Evolutionary conservation across 306 rosid genomes (phyloP), one percentile per base, ranked within the genome.

Genomic region (Elaeagnus macrophylla): DNA sequence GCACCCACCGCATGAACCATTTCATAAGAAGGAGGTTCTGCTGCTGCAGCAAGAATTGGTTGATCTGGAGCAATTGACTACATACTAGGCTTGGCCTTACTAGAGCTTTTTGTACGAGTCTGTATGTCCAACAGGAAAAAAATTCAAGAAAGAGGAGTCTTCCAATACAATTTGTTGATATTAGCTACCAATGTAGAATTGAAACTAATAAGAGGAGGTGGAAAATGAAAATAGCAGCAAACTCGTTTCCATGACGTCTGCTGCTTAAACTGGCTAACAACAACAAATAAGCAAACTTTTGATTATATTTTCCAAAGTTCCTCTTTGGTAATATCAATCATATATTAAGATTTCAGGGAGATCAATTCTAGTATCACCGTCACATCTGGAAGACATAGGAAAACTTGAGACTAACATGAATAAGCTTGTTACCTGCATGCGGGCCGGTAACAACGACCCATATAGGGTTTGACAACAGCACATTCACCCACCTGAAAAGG

Each of bases 371-470:
- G 15, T 41, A 14, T 54, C 62, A 58, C 17, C 57, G 46, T 10
- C 54, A 51, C 19, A 39, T 47, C 17, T 46, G 9, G 32, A 25
- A 53, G 62, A 56, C 41, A 36, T 11, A 59, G 13, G 53, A 62
- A 56, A 62, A 64, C 46, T 38, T 57, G 54, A 65, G 47, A 59
- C 36, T 52, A 54, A 47, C 37, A 40, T 48, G 20, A 61, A 53
- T 37, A 36, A 53, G 45, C 49, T 16, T 49, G 54, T 65, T 78
- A 90, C 97, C 97, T 91, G 96, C 96, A 91, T 81, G 51, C 97
- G 91, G 0, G n/a, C n/a, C n/a, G n/a, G 89, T 86, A 54, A 91
- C 97, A 60, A 86, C 83, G 35, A 86, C 80, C 97, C 97, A 91
- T 42, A 91, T 84, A 47, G 97, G 97, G 70, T 80, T 91, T 69